Base-by-base conservation (phyloP, 768 basidiomycete genomes). In the Tulasnella sp. region DNA sequence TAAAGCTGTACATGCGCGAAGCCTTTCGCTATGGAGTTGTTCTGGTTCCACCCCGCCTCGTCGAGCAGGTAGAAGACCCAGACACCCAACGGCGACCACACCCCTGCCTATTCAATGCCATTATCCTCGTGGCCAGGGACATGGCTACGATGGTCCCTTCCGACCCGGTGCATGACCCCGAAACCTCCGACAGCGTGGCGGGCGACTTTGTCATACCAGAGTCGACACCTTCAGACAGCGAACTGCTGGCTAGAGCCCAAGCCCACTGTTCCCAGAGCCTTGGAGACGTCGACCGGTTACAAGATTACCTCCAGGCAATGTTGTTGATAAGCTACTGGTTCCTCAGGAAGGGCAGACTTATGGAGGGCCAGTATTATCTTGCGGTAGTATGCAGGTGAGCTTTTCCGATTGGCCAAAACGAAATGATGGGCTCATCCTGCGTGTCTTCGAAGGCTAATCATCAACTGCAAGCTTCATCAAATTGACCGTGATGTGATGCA, bases 321-420 rank as follows among this genome's bases (percentile, higher is more conserved):
- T 18, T 79, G n/a, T 48, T 79, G 11, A 57, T 79, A 15, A 20
- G 51, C 26, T 78, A 71, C 40, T 79, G 73, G 48, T 71, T 79
- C n/a, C 51, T 55, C 39, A 67, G 78, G 37, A 42, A 79, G n/a
- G 70, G 79, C 13, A 39, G 77, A 29, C 46, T 79, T 26, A 46
- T 78, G 40, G 79, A 79, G 55, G 79, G 61, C 55, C 74, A 75
- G 44, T 75, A 75, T 61, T 42, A 37, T 9, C n/a, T 61, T 20
- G 44, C 74, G n/a, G 55, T 48, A 5, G 46, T 9, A 23, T 40
- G 39, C 51, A 48, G 74, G 74, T 75, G 4, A 26, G 61, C n/a
- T 16, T 35, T n/a, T 0, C 44, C 55, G 16, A 32, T 46, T 13
- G 55, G 15, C 2, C 26, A 15, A 26, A 13, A 20, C 5, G 16